Evolutionary conservation across 225 moss, liverwort and hornwort genomes (phyloP).

Genomic region (Climacium dendroides): DNA sequence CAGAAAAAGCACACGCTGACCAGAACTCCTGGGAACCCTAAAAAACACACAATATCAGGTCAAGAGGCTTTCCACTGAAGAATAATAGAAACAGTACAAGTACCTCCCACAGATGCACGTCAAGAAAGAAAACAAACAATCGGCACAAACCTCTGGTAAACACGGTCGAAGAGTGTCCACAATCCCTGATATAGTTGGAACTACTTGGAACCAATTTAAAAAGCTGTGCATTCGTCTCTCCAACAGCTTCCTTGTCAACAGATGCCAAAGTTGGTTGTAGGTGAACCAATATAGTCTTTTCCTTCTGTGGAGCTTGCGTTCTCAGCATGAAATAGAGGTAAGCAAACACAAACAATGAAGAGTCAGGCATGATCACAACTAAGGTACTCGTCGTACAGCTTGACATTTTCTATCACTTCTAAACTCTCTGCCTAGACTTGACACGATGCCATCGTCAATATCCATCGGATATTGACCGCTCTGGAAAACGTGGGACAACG

Average conservation of each 20-base stretch:
- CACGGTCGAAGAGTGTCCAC: neutral
- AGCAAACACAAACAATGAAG: neutral
- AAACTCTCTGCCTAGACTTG: neutral
- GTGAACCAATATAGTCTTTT: neutral
- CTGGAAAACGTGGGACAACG: neutral
- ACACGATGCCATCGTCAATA: neutral
- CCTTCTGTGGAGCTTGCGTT: neutral
- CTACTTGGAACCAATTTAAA: neutral
- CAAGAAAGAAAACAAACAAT: neutral
- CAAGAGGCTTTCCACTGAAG: neutral
- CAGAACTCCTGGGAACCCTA: constrained; percentile 1
- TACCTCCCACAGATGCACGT: neutral
- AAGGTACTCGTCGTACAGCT: neutral
- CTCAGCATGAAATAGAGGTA: neutral
- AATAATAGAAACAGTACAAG: neutral
- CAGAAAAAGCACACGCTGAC: neutral
- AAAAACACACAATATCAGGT: neutral
- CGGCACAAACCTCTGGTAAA: constrained; percentile 9
- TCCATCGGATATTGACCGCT: neutral
- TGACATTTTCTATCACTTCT: neutral
- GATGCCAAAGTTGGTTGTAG: neutral
- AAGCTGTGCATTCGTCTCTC: neutral
- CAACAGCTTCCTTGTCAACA: neutral
- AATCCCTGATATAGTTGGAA: neutral
- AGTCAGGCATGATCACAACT: neutral